Base-by-base conservation (phyloP, 225 moss, liverwort and hornwort genomes). In the Marchantia paleacea region DNA sequence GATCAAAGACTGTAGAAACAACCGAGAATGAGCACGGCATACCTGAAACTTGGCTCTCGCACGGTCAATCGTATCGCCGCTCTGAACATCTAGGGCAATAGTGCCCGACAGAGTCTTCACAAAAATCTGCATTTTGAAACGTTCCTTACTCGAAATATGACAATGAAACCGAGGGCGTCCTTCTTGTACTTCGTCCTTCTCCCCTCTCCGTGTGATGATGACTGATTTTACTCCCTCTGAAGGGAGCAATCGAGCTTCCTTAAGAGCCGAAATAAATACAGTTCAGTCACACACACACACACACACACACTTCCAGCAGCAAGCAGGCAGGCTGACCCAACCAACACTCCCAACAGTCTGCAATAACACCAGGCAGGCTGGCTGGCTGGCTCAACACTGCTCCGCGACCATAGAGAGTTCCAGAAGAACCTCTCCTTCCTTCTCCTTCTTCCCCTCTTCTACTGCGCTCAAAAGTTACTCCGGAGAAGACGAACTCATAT, bases 91-190 rank as follows among this genome's bases (percentile, higher is more conserved):
- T 52, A 78, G 78, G 64, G 78, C 78, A 66, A 66, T 51, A 29
- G 65, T 66, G 26, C 78, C 78, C 50, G 52, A 49, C 24, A 18
- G 66, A 51, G 65, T 78, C 7, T 53, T 78, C 50, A 78, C 78
- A 25, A 78, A 66, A 39, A 78, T 78, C 78, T 78, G 78, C 78
- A 78, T 78, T 78, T 52, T 78, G 29, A 50, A 39, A 39, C 39
- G 39, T 5, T 39, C 39, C 39, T 39, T 2, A 2, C 39, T 39
- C 39, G 39, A 39, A 39, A 5, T 2, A 39, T 39, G 39, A 39
- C 39, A 39, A 39, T 39, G 39, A 5, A 39, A 39, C 3, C 39
- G 39, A 39, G 3, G 5, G 39, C 39, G 39, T 39, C 39, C 39
- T n/a, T n/a, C n/a, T n/a, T n/a, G n/a, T n/a, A n/a, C n/a, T n/a